Evolutionary conservation across 306 rosid species (phyloP).

Genomic region (Boehmeria nivea): DNA sequence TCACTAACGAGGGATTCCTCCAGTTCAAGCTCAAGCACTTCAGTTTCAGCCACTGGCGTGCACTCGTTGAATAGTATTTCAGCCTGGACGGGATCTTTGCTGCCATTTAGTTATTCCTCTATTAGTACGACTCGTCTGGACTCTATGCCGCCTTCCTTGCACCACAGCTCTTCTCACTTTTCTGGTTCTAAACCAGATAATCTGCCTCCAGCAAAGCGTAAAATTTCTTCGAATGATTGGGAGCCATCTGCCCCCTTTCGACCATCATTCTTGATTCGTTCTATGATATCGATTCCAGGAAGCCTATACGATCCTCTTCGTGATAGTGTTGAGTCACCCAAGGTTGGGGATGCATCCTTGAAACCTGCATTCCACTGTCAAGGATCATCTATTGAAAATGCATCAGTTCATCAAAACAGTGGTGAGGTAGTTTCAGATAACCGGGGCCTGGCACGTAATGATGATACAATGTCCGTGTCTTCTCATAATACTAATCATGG

Average conservation of each 20-base stretch:
- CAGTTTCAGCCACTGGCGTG: slow-evolving; percentile 20
- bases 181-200: slow-evolving; percentile 42
- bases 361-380: slow-evolving; percentile 47
- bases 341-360: slow-evolving; percentile 51
- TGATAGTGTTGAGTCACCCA: slow-evolving; percentile 70
- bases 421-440: slow-evolving; percentile 46
- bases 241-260: slow-evolving; percentile 88
- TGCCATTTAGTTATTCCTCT: slow-evolving; percentile 37
- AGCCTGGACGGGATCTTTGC: slow-evolving; percentile 32
- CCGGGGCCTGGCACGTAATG: slow-evolving; percentile 43
- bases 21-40: slow-evolving; percentile 19
- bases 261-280: slow-evolving; percentile 72
- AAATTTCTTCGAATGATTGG: slow-evolving; percentile 58
- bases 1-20: slow-evolving; percentile 25
- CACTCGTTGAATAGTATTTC: slow-evolving; percentile 30
- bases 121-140: slow-evolving; percentile 23
- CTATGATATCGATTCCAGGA: slow-evolving; percentile 44
- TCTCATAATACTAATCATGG: slow-evolving; percentile 53
- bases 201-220: slow-evolving; percentile 33
- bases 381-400: slow-evolving; percentile 38
- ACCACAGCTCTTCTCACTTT: slow-evolving; percentile 33
- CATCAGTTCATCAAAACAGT: slow-evolving; percentile 25
- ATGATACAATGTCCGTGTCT: slow-evolving; percentile 69
- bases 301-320: slow-evolving; percentile 64
- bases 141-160: slow-evolving; percentile 28